These are phyloP conservation scores for Penicillium sp. DNA, from an alignment of 2,329 filamentous ascomycete species.

Conservation along the genomic window DNA sequence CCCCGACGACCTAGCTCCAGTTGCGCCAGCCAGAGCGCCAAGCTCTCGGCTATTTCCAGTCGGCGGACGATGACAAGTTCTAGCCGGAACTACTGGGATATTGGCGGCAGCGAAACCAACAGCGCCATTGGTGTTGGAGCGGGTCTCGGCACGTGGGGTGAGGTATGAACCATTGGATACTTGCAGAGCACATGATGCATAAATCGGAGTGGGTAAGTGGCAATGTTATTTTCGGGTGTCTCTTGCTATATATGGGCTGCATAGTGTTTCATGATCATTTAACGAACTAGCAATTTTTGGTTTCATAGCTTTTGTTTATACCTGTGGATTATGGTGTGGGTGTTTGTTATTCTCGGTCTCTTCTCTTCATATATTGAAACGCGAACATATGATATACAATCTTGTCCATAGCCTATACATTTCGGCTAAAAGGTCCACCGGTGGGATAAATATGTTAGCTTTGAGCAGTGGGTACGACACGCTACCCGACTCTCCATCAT, in stretches of 20 bases:
- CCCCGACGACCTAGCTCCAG: slow-evolving; percentile 58
- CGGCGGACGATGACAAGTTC: slow-evolving; percentile 59
- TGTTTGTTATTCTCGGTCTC: not conserved
- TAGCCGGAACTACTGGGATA: slow-evolving; percentile 87
- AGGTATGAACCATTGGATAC: slow-evolving; percentile 52
- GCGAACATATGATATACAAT: not conserved
- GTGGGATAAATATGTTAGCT: not conserved
- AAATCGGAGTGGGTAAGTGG: not conserved
- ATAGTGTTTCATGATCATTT: not conserved
- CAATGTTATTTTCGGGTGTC: not conserved
- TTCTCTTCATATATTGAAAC: slow-evolving; percentile 6
- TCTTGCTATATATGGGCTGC: not conserved
- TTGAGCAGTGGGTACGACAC: not conserved
- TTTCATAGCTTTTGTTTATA: not conserved
- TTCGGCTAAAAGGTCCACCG: not conserved
- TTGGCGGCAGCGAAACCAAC: slow-evolving; percentile 76
- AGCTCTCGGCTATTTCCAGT: slow-evolving; percentile 69
- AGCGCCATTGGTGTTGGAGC: slow-evolving; percentile 68
- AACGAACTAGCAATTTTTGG: not conserved
- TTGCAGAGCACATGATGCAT: not conserved
- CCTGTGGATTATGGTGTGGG: not conserved
- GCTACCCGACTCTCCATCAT: not conserved
- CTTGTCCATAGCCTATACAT: not conserved
- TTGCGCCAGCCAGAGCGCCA: slow-evolving; percentile 85
- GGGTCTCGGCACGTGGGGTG: slow-evolving; percentile 76